phyloP scores from a whole-genome alignment of 2,329 filamentous ascomycete genomes.

The Colletotrichum sublineola region DNA sequence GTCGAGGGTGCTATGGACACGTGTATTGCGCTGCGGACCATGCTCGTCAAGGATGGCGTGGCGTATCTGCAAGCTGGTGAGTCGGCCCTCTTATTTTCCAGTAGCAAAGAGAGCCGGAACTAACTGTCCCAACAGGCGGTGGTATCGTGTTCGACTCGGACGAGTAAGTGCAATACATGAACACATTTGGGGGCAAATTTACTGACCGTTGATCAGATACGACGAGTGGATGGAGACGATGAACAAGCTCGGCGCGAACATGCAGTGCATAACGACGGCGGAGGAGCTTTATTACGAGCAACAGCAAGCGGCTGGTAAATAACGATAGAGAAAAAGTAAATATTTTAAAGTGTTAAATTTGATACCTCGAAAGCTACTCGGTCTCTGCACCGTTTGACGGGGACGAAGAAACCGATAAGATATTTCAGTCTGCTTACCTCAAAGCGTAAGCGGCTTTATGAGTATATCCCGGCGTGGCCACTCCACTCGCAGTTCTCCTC shows the following conservation, averaged over 20 bases:
- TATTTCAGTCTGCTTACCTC: not conserved
- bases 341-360: not conserved
- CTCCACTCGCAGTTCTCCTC: not conserved
- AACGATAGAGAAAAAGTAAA: slow-evolving; percentile 7
- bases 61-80: slow-evolving; percentile 88
- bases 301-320: slow-evolving; percentile 45
- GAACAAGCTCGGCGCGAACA: slow-evolving; percentile 94
- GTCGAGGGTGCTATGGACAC: slow-evolving; percentile 93
- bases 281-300: slow-evolving; percentile 72
- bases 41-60: slow-evolving; percentile 91
- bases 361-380: not conserved
- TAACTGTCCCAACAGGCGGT: slow-evolving; percentile 65
- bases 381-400: not conserved
- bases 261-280: slow-evolving; percentile 87
- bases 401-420: not conserved
- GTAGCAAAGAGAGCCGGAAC: not conserved
- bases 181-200: no score
- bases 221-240: slow-evolving; percentile 95
- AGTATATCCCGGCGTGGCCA: not conserved
- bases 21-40: slow-evolving; percentile 84
- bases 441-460: not conserved
- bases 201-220: slow-evolving; percentile 57
- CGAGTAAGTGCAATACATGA: slow-evolving; percentile 52
- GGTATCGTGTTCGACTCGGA: slow-evolving; percentile 97
- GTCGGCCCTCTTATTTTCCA: slow-evolving; percentile 44